Evolutionary conservation across 2,329 filamentous ascomycete genomes (phyloP), one percentile per base, ranked within the genome.

Genomic region (Venturia aucupariae): DNA sequence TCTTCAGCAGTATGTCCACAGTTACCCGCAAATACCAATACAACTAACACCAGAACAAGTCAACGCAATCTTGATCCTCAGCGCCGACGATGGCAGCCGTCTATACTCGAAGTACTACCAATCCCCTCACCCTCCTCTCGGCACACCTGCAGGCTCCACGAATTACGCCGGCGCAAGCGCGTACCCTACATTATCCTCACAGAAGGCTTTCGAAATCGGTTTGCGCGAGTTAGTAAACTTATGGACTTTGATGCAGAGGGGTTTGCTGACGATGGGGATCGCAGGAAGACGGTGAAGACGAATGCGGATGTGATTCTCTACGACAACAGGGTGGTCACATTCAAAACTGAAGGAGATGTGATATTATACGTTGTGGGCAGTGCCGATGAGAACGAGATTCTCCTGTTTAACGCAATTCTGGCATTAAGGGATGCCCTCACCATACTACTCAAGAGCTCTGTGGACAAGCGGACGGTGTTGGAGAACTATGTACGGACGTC

Each of bases 401-500:
- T 99, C 75, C 83, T 99, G 62, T 97, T 97, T 81, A 75, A 93
- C 75, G 92, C 96, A 60, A 86, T 97, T 63, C 81, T 97, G 65
- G 91, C 92, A n/a, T 79, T 97, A 70, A 83, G 94, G 69, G 94
- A 97, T 79, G 89, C 90, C 61, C 81, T 97, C 71, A 91, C 93
- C 74, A 88, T 97, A 62, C 80, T 97, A 48, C 90, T 97, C 74
- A 96, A 91, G 78, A 93, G 95, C 83, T 91, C 91, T 41, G 92
- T 95, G 61, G 94, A 99, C 81, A 97, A 97, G 84, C 88, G 94
- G 69, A 97, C 94, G 65, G 92, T 97, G 69, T 88, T 97, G 73
- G 94, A 99, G 79, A 97, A 97, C 84, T 99, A 97, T 81, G 94
- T 97, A 77, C 84, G 97, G 27, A 90, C 97, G n/a, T 41, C 11